Conservation (phyloP, 805 yeast species). For the Spathaspora gorwiae region DNA sequence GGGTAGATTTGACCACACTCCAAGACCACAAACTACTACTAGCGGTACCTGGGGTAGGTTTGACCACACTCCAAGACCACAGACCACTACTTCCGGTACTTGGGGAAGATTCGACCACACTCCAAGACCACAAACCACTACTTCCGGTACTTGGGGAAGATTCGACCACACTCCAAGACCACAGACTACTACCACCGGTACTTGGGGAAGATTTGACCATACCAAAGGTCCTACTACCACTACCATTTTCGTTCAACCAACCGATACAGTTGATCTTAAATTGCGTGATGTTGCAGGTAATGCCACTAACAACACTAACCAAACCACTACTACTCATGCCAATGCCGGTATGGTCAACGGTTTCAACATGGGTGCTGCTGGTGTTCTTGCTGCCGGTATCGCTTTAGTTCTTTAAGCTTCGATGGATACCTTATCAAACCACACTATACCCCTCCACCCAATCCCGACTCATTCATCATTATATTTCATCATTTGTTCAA, state of each 20-base stretch:
- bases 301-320: conserved; percentile 15
- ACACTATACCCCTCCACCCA: too few relatives aligned
- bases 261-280: not conserved
- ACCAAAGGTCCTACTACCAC: conserved; percentile 33
- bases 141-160: conserved; percentile 54
- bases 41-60: conserved; percentile 50
- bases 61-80: conserved; percentile 39
- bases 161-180: conserved; percentile 45
- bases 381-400: conserved; percentile 49
- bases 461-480: too few relatives aligned
- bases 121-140: conserved; percentile 19
- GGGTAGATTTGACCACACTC: conserved; percentile 38
- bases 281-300: conserved; percentile 3
- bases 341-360: conserved; percentile 18
- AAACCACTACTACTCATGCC: conserved; percentile 21
- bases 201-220: conserved; percentile 33
- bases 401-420: conserved; percentile 37
- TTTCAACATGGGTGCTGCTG: conserved; percentile 29
- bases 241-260: conserved; percentile 12
- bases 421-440: too few relatives aligned
- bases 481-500: too few relatives aligned
- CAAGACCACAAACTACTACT: conserved; percentile 4
- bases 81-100: conserved; percentile 27
- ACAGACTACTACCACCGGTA: conserved; percentile 18
- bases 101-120: conserved; percentile 55